phyloP scores from a whole-genome alignment of 2,329 filamentous ascomycete genomes.

The Pseudovirgaria hyperparasitica region DNA sequence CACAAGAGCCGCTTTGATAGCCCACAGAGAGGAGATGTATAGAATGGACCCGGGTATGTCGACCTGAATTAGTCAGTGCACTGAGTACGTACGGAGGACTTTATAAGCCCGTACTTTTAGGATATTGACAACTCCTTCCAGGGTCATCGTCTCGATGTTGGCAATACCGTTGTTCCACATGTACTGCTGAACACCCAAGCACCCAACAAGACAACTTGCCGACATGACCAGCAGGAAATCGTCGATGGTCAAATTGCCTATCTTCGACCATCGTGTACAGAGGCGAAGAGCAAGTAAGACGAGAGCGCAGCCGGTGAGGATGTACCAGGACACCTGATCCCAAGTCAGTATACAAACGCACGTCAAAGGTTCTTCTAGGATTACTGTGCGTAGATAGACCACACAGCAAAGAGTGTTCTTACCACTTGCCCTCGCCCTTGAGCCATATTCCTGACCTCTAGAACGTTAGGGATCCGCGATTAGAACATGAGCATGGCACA shows the following conservation, averaged over 20 bases:
- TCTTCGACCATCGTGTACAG: constrained; percentile 15
- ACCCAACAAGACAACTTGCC: constrained; percentile 17
- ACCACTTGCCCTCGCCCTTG: too few species aligned
- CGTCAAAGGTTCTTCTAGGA: too few species aligned
- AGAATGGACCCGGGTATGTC: constrained; percentile 29
- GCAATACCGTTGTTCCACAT: constrained; percentile 20
- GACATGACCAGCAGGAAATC: constrained; percentile 19
- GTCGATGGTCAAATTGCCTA: constrained; percentile 16
- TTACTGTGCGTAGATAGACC: too few species aligned
- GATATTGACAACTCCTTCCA: constrained; percentile 11
- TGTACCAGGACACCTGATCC: constrained; percentile 23
- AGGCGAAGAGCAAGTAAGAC: constrained; percentile 17
- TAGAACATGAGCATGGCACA: too few species aligned
- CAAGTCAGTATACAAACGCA: too few species aligned
- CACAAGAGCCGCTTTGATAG: constrained; percentile 29
- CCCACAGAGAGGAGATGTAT: constrained; percentile 29
- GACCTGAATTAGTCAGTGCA: constrained; percentile 18
- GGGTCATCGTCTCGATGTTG: constrained; percentile 9
- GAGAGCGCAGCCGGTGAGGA: constrained; percentile 16
- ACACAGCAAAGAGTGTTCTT: too few species aligned
- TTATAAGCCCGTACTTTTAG: constrained; percentile 8
- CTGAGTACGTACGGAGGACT: too few species aligned
- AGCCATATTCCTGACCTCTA: too few species aligned
- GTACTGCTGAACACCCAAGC: constrained; percentile 20
- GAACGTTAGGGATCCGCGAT: too few species aligned